These are phyloP conservation scores for Colletotrichum eremochloae DNA, from an alignment of 2,329 filamentous ascomycete species.

Conservation along the genomic window DNA sequence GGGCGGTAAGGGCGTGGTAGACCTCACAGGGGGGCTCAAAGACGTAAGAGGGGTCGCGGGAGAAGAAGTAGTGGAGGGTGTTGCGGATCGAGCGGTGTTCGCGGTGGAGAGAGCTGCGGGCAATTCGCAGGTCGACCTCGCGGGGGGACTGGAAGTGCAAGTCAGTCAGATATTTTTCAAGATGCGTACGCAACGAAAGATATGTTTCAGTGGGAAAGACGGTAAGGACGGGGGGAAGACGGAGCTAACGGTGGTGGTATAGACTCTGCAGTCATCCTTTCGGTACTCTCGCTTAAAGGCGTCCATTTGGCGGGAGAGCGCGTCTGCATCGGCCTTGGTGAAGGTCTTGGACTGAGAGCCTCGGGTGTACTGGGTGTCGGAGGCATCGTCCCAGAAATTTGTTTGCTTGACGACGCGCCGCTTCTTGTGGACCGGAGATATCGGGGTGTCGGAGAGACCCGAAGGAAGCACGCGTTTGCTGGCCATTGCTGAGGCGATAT, in stretches of 20 bases:
- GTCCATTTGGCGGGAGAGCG: neutral
- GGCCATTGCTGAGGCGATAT: neutral
- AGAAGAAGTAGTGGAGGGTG: conserved; percentile 11
- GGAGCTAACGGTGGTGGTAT: neutral
- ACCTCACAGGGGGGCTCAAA: neutral
- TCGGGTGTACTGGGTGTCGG: too few species aligned
- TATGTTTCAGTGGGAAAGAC: neutral
- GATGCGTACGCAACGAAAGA: too few species aligned
- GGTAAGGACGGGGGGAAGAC: too few species aligned
- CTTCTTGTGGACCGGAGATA: neutral
- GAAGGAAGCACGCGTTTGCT: neutral
- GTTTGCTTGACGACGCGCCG: neutral
- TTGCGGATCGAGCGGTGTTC: neutral
- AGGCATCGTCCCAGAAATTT: neutral
- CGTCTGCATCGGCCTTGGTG: neutral
- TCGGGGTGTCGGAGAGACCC: neutral
- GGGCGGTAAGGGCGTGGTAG: neutral
- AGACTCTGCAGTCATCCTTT: neutral
- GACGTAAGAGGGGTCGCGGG: neutral
- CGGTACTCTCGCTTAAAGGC: neutral
- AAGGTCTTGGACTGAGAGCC: neutral
- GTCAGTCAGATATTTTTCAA: neutral
- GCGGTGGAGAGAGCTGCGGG: conserved; percentile 10
- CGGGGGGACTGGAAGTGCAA: neutral
- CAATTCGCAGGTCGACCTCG: conserved; percentile 9